Base-by-base conservation (phyloP, 163 green algal species). In the Volvox carteri region DNA sequence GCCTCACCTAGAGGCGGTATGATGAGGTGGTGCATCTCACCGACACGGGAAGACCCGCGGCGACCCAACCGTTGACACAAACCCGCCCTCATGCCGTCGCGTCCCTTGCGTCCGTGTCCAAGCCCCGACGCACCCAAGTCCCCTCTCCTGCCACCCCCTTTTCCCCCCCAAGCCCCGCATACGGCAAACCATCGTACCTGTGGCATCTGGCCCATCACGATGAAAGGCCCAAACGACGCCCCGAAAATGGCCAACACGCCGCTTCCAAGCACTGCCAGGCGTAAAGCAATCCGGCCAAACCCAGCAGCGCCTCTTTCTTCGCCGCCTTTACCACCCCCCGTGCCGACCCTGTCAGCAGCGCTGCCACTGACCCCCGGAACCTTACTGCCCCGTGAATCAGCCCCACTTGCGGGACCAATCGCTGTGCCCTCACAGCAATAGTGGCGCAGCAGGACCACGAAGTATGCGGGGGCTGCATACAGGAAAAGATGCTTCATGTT, bases 401-500 rank as follows among this genome's bases (percentile, higher is more conserved):
- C 39, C 50, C 52, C 76, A 28, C 7, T 21, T 58, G 58, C 60
- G 28, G 58, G 23, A 28, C 25, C 65, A 92, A 92, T 86, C 44
- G 25, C 41, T 12, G 65, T 90, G 91, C 95, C 96, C 58, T 52
- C 65, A 21, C 73, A 72, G 67, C 81, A 88, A 86, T 97, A 93
- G 68, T 93, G 81, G 16, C 93, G 39, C 19, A 99, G 92, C 42
- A 99, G 89, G 90, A 96, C 96, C 1, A 98, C 92, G 46, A 97
- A 94, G 89, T 96, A 98, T 1, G 95, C 86, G 11, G 98, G 98
- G 4, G 90, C 97, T 7, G 96, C 93, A 75, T 96, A 96, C 4
- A 96, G 93, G 90, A 98, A 99, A 33, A 99, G 92, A 92, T 99
- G 98, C 94, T 99, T 99, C 79, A 98, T 83, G 90, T 97, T 97